Base-by-base conservation (phyloP, 768 basidiomycete species). In the Chalciporus piperatus region DNA sequence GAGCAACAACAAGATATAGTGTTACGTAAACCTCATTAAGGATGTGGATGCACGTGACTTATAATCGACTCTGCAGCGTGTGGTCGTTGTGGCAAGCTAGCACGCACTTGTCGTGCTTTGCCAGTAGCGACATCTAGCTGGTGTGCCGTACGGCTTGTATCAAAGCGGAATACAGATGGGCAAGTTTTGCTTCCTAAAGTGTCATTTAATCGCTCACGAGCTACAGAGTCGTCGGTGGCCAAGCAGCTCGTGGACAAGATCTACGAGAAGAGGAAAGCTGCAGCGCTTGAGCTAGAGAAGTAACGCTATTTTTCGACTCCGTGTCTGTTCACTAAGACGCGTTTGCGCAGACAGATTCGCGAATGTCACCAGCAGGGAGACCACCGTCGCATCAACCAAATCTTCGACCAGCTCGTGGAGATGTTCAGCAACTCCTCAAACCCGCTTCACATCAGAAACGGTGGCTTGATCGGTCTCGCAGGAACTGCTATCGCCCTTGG, bases 401-500 rank as follows among this genome's bases (percentile, higher is more conserved):
- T 98, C 59, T 85, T 98, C 54, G 91, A 94, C 72, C 95, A 98
- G 62, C 80, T 98, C 55, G 89, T 94, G 53, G 92, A 93, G 17
- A 92, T 98, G 85, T 96, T 95, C 75, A 87, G 79, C 64, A 87
- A 89, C 58, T 71, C 81, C 17, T 76, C 83, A 30, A 93, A 95
- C 64, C 84, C 91, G 3, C 75, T 95, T 20, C 93, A 97, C 61
- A 82, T 93, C 41, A 80, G 95, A 41, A 98, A 96, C 67, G 96
- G 96, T 32, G 96, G 96, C 5, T 78, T 98, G 39, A 98, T 98
- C 59, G 96, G 96, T 20, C 82, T 98, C 1, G 96, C 96, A 9
- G 96, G 92, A 25, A 92, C 92, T 20, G 92, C 94, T n/a, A 98
- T 99, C 64, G 96, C 97, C 1, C 76, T 98, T 3, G 92, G 93